Evolutionary conservation across 768 basidiomycete genomes (phyloP), one percentile per base, ranked within the genome.

Genomic region (Mycena metata): DNA sequence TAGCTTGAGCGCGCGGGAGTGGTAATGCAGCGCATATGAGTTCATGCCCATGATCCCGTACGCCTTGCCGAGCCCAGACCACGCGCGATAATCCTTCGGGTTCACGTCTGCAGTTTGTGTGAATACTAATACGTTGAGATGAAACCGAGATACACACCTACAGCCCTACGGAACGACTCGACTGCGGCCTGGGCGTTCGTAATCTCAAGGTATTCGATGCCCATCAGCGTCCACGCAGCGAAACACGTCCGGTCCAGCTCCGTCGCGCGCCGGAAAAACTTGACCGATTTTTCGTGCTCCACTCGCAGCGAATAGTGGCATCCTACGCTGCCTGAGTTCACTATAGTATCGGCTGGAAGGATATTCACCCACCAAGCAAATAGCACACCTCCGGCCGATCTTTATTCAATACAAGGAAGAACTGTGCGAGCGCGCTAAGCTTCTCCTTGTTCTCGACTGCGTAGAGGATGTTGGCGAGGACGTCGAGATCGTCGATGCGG

Each of bases 161-260:
- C 85, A n/a, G 93, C 93, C 70, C 91, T 84, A 39, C 93, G 84
- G 74, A 94, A 94, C 23, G 92, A 90, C 74, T 94, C 93, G 41
- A 94, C 91, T 1, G 93, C 93, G 1, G 93, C 93, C 75, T 93
- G 91, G 12, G 89, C 88, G 76, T 95, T 94, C 77, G 90, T 91
- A 86, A 93, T 84, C 79, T 95, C 93, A 50, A 93, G 87, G 71
- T 89, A 94, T 76, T 94, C 93, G 73, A 93, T 91, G 3, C 93
- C 93, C 90, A 95, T 91, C 58, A 95, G 80, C 3, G 91, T 93
- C 93, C 93, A 95, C 4, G 93, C 92, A 0, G 90, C 88, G 15
- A 92, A 80, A 74, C 90, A 94, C 5, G 88, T 90, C 47, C 90
- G 83, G 75, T 95, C 91, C n/a, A 95, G 83, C 71, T 91, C 87